A percentile compares a stretch with the other conserved stretches of the same genome.
Evolutionary conservation across 371 early-diverging fungal genomes (phyloP).

Genomic region (Syncephalastrum contaminatum): DNA sequence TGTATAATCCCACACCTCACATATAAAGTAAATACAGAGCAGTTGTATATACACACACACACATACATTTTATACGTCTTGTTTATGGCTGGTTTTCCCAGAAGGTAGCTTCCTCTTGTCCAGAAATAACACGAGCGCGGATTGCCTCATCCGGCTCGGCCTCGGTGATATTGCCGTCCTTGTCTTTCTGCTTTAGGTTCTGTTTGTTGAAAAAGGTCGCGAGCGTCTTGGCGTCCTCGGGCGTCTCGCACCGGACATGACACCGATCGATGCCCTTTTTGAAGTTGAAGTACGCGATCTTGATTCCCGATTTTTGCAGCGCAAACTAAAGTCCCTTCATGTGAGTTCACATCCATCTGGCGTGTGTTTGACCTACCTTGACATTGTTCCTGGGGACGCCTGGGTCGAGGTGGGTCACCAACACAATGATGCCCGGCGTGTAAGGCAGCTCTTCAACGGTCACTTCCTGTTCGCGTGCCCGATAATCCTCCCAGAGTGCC

Average conservation of each 20-base stretch:
- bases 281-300: conserved; percentile 29
- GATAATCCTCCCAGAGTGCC: conserved; percentile 19
- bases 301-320: conserved; percentile 28
- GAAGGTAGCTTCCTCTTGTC: too few species aligned
- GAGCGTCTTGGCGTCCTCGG: too few species aligned
- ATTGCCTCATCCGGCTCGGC: too few species aligned
- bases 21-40: too few species aligned
- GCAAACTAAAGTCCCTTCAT: neutral
- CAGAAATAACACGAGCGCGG: too few species aligned
- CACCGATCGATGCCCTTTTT: conserved; percentile 17
- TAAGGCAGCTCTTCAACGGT: conserved; percentile 4
- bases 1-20: too few species aligned
- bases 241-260: neutral
- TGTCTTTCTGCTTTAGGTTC: too few species aligned
- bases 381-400: conserved; percentile 28
- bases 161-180: too few species aligned
- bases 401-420: conserved; percentile 28
- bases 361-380: conserved; percentile 10
- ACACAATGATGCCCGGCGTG: conserved; percentile 25
- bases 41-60: too few species aligned
- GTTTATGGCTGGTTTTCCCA: too few species aligned
- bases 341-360: neutral
- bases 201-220: too few species aligned
- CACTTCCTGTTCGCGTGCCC: conserved; percentile 1
- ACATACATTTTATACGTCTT: too few species aligned